Evolutionary conservation across 345 rosid species (phyloP).

Genomic region (Lenwebbia sp.): DNA sequence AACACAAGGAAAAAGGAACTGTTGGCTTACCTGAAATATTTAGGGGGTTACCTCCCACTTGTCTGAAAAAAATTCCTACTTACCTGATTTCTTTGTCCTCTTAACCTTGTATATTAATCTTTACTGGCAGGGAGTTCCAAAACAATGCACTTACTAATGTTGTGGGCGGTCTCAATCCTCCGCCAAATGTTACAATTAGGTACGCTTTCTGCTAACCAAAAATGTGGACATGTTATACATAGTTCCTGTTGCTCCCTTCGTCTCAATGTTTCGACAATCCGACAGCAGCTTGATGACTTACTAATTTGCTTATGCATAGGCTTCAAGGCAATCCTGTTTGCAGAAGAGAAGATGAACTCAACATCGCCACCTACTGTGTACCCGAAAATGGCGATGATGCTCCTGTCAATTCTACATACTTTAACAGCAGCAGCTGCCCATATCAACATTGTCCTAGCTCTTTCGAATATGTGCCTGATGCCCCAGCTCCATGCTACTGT

Average conservation of each 20-base stretch:
- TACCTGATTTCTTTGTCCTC: neutral
- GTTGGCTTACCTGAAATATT: neutral
- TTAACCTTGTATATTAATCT: neutral
- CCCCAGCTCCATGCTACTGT: constrained; percentile 39
- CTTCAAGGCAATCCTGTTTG: constrained; percentile 57
- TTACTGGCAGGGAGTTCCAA: constrained; percentile 34
- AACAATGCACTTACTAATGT: constrained; percentile 34
- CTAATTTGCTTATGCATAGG: constrained; percentile 15
- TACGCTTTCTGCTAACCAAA: neutral
- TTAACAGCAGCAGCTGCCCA: constrained; percentile 11
- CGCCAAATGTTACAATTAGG: constrained; percentile 40
- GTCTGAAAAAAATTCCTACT: neutral
- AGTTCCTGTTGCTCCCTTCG: neutral
- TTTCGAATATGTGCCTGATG: constrained; percentile 18
- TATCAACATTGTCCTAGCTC: constrained; percentile 22
- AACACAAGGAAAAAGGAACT: neutral
- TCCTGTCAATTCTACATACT: constrained; percentile 10
- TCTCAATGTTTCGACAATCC: neutral
- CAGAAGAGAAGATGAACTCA: constrained; percentile 15
- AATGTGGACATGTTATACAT: neutral
- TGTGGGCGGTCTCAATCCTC: constrained; percentile 29
- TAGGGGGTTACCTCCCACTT: neutral
- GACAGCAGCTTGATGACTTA: no score
- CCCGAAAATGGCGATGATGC: constrained; percentile 4
- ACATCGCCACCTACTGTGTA: constrained; percentile 29